Base-by-base conservation (phyloP, 805 yeast species). In the Sugiyamaella qingdaonensis region DNA sequence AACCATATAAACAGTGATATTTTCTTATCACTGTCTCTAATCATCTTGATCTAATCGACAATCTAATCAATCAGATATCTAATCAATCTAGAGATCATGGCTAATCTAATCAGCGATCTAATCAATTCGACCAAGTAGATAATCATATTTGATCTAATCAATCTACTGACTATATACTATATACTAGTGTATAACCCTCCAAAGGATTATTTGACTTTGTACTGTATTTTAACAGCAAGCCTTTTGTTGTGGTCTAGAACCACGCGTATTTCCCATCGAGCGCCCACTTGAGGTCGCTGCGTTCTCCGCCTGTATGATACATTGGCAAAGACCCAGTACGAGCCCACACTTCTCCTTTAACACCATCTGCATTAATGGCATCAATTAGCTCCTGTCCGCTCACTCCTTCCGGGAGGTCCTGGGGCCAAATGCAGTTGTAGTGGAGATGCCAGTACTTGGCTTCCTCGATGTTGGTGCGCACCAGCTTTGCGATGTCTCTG, bases 221-320 rank as follows among this genome's bases (percentile, higher is more conserved):
- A n/a, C n/a, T n/a, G n/a, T n/a, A n/a, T n/a, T n/a, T n/a, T n/a
- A n/a, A n/a, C n/a, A n/a, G n/a, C n/a, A n/a, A n/a, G n/a, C n/a
- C n/a, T n/a, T n/a, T n/a, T n/a, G n/a, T n/a, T n/a, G n/a, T n/a
- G 29, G 29, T 7, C 53, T 54, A 78, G 58, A 77, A 78, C 82
- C 82, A 78, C 43, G 77, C 71, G 64, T 74, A 78, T 58, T 76
- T 76, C 11, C 77, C 71, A 51, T 75, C 75, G 53, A 69, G 64
- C 19, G 65, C 73, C 81, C 81, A 78, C 1, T 62, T 50, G 24
- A 66, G 57, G 10, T 59, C 49, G 0, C 60, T 62, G 1, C 58
- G 55, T 2, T 16, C 49, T 1, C 62, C 61, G 37, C 57, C 65
- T 11, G 54, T 52, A 18, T 69, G 67, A 29, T 69, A 64, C 47